These are phyloP conservation scores for Elongisporangium undulatum DNA, from an alignment of 352 stramenopile genomes.

Conservation along the genomic window DNA sequence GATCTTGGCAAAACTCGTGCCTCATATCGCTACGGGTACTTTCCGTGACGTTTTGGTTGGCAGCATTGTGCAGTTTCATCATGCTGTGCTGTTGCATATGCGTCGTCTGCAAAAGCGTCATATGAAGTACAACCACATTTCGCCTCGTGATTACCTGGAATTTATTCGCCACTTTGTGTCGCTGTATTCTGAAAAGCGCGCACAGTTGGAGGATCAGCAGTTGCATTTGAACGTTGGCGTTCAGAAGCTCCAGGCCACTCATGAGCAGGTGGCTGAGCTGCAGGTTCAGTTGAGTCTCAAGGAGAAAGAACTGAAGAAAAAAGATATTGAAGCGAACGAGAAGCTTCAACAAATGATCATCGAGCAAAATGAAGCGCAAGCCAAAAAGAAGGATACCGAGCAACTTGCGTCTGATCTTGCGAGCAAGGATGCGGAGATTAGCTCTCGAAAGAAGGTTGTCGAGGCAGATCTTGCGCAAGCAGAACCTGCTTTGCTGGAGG, in stretches of 20 bases:
- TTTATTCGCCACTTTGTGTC: constrained; percentile 90
- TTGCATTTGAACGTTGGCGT: constrained; percentile 98
- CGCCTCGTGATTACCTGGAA: constrained; percentile 90
- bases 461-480: constrained; percentile 96
- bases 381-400: constrained; percentile 96
- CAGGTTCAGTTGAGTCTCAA: constrained; percentile 92
- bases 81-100: constrained; percentile 83
- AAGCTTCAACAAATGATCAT: constrained; percentile 99
- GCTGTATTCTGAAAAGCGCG: constrained; percentile 90
- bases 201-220: constrained; percentile 94
- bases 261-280: constrained; percentile 94
- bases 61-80: constrained; percentile 86
- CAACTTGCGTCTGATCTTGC: constrained; percentile 93
- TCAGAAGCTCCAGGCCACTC: constrained; percentile 96
- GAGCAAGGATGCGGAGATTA: constrained; percentile 95
- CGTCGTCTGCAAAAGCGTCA: constrained; percentile 82
- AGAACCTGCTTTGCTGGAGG: constrained; percentile 96
- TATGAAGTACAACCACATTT: constrained; percentile 88
- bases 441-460: constrained; percentile 91
- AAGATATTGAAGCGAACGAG: constrained; percentile 96
- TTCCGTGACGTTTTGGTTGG: constrained; percentile 80
- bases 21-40: constrained; percentile 58
- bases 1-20: constrained; percentile 51
- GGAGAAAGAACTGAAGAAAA: constrained; percentile 93
- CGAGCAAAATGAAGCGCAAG: constrained; percentile 97